Conservation (phyloP, 768 basidiomycete genomes). For the Kwoniella sp. region DNA sequence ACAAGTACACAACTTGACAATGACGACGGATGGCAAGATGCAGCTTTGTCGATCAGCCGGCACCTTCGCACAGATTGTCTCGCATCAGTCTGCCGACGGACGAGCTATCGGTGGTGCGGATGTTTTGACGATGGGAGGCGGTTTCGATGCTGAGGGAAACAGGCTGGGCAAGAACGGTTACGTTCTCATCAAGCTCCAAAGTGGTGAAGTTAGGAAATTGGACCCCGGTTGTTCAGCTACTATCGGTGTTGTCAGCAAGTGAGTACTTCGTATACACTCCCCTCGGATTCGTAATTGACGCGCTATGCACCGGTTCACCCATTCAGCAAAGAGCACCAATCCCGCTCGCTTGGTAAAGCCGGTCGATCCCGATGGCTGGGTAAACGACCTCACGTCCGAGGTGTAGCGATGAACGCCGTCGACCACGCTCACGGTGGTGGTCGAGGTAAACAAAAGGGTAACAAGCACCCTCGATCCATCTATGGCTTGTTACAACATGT, state of each 20-base stretch:
- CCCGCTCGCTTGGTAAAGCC: slow-evolving; percentile 82
- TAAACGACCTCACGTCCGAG: slow-evolving; percentile 78
- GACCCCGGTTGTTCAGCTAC: slow-evolving; percentile 77
- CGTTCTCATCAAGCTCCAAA: slow-evolving; percentile 71
- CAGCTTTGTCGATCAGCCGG: slow-evolving; percentile 89
- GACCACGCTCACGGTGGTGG: slow-evolving; percentile 83
- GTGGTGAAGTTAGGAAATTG: slow-evolving; percentile 88
- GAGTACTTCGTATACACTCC: too few relatives aligned
- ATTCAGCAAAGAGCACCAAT: slow-evolving; percentile 71
- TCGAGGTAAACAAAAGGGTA: slow-evolving; percentile 94
- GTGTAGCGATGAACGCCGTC: slow-evolving; percentile 96
- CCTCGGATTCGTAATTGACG: too few relatives aligned
- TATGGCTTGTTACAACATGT: slow-evolving; percentile 94
- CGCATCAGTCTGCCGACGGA: slow-evolving; percentile 62
- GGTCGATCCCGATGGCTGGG: slow-evolving; percentile 87
- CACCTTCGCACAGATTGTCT: slow-evolving; percentile 75
- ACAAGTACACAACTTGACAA: slow-evolving; percentile 79
- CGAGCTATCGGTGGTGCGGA: slow-evolving; percentile 57
- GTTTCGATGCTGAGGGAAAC: slow-evolving; percentile 31
- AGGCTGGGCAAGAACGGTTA: slow-evolving; percentile 38
- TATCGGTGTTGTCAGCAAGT: slow-evolving; percentile 87
- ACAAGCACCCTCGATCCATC: slow-evolving; percentile 87
- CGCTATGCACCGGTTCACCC: neutral
- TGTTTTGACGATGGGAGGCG: slow-evolving; percentile 42
- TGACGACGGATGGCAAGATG: slow-evolving; percentile 73